Base-by-base conservation (phyloP, 192 early-diverging fungal species). In the Coemansia sp. region DNA sequence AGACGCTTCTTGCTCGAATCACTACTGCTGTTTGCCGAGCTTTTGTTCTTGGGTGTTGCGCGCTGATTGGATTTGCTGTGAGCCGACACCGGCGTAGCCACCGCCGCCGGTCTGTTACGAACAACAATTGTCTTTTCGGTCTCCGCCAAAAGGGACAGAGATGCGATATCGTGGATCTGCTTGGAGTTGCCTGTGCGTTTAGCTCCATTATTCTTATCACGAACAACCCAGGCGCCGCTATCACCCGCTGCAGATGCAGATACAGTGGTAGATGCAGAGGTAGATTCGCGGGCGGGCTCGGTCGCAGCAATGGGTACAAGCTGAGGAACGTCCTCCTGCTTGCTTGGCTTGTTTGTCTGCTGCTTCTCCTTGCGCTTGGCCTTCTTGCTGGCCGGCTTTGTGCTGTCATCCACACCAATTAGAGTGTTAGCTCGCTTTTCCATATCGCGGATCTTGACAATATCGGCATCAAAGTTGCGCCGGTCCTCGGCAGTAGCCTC, bases 391-490 rank as follows among this genome's bases (percentile, higher is more conserved):
- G 27, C 37, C 1, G 63, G 47, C 54, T 52, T 51, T 14, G 24
- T 47, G 38, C 39, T 53, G 62, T 22, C 43, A 2, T 70, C 71
- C 11, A 50, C 70, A 19, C 37, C 56, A 6, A 27, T 47, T 4
- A 47, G 62, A 19, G 73, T 6, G 2, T 68, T 72, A 5, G 68
- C 68, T 9, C 62, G 67, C 72, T 65, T 66, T 24, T 74, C 68
- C 72, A 74, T 70, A 29, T 70, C 72, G 53, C 62, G 72, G 38
- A 74, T 67, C 65, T 68, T 73, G 60, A 29, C 68, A 56, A 74
- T 47, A n/a, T 80, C 77, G 15, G 67, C 48, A 50, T 71, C 67
- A 49, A 58, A 80, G 15, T 32, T 63, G 39, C 65, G 64, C 59
- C 69, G 61, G 27, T 80, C 77, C 2, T 80, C 77, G 15, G 24